These are phyloP conservation scores for Chalara sp. DNA, from an alignment of 2,329 filamentous ascomycete species.

Conservation along the genomic window DNA sequence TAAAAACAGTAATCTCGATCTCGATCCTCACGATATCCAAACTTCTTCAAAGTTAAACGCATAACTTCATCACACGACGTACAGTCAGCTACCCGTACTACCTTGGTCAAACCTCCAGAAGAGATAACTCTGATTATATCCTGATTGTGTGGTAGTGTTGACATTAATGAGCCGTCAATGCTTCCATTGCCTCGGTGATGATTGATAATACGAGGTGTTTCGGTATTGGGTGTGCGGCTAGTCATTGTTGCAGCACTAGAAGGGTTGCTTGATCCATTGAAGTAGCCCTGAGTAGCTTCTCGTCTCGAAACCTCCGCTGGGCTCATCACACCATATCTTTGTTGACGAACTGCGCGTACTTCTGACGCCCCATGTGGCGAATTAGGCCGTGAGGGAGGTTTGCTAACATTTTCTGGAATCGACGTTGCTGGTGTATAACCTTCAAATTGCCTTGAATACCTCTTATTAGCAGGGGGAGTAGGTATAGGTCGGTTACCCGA, in stretches of 20 bases:
- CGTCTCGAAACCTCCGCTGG: conserved; percentile 46
- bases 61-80: conserved; percentile 90
- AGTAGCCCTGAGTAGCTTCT: conserved; percentile 44
- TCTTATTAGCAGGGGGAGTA: conserved; percentile 46
- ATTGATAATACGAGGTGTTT: conserved; percentile 54
- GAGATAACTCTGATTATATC: conserved; percentile 91
- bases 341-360: conserved; percentile 20
- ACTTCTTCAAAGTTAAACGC: conserved; percentile 80
- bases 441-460: conserved; percentile 58
- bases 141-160: conserved; percentile 76
- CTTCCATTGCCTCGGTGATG: conserved; percentile 79
- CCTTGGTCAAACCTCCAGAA: conserved; percentile 83
- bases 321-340: conserved; percentile 54
- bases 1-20: conserved; percentile 97
- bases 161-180: conserved; percentile 80
- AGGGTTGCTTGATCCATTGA: conserved; percentile 42
- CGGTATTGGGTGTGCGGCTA: conserved; percentile 51
- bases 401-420: conserved; percentile 36
- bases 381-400: conserved; percentile 58
- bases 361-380: conserved; percentile 48
- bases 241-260: conserved; percentile 44
- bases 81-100: conserved; percentile 88
- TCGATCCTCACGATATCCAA: conserved; percentile 81
- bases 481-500: conserved; percentile 41
- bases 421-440: conserved; percentile 19